Percentiles rank a stretch among this genome's conserved stretches.
These are phyloP conservation scores for Moringa oleifera DNA, from an alignment of 345 rosid species.

Conservation along the genomic window DNA sequence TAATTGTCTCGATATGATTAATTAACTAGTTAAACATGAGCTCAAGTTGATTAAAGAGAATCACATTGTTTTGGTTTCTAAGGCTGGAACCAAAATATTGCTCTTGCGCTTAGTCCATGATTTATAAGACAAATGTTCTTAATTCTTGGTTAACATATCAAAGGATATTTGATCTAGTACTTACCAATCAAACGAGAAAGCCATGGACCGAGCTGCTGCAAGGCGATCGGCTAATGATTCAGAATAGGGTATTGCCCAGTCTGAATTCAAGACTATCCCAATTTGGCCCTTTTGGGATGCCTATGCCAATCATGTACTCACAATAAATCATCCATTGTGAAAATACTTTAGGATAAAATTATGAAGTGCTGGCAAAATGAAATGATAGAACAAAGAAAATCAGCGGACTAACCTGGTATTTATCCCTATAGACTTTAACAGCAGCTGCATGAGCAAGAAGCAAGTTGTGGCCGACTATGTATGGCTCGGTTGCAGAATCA, in stretches of 20 bases:
- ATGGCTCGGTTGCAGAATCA: constrained; percentile 40
- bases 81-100: too few relatives aligned
- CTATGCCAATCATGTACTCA: constrained; percentile 8
- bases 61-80: too few relatives aligned
- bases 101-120: too few relatives aligned
- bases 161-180: too few relatives aligned
- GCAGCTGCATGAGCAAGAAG: constrained; percentile 46
- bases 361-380: too few relatives aligned
- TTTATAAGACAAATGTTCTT: too few relatives aligned
- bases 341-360: too few relatives aligned
- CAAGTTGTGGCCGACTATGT: constrained; percentile 27
- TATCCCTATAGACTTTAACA: constrained; percentile 16
- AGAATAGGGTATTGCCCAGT: constrained; percentile 25
- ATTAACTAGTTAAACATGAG: neutral
- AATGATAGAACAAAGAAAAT: too few relatives aligned
- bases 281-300: constrained; percentile 25
- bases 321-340: neutral
- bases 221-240: neutral
- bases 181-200: constrained; percentile 32
- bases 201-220: constrained; percentile 26
- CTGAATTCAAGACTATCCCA: constrained; percentile 23
- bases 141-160: too few relatives aligned
- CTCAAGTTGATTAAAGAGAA: neutral
- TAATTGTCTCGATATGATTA: neutral
- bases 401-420: constrained; percentile 21